Evolutionary conservation across 1,139 yeast genomes (phyloP).

Genomic region (Yamadazyma jaroonii): DNA sequence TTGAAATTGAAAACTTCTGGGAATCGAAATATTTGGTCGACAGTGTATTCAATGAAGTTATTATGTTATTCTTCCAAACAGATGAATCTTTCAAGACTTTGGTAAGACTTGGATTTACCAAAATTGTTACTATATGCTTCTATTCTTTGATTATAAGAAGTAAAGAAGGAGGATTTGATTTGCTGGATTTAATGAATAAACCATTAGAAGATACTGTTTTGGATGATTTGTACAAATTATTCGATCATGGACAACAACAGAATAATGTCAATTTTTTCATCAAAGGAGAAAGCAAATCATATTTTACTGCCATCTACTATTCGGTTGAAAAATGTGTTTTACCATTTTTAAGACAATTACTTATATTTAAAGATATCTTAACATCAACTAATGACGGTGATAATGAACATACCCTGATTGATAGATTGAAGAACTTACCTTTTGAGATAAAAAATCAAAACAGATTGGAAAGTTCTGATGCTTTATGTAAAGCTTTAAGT

Average conservation of each 20-base stretch:
- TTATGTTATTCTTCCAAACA: slow-evolving; percentile 42
- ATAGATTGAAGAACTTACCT: slow-evolving; percentile 18
- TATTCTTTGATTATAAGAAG: slow-evolving; percentile 18
- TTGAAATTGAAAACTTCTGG: slow-evolving; percentile 26
- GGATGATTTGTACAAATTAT: slow-evolving; percentile 4
- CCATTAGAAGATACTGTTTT: slow-evolving; percentile 7
- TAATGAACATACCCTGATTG: slow-evolving; percentile 19
- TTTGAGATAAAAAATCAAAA: slow-evolving; percentile 17
- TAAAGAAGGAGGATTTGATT: slow-evolving; percentile 1
- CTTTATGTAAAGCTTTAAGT: slow-evolving; percentile 10
- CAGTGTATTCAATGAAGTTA: slow-evolving; percentile 37
- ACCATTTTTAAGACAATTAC: slow-evolving; percentile 36
- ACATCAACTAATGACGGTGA: slow-evolving; percentile 27
- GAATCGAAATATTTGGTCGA: slow-evolving; percentile 21
- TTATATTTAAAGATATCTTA: slow-evolving; percentile 33
- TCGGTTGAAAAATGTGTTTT: slow-evolving; percentile 29
- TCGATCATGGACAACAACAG: slow-evolving; percentile 8
- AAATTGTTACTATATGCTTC: slow-evolving; percentile 22
- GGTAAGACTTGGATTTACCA: slow-evolving; percentile 28
- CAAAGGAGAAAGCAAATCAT: slow-evolving; percentile 9
- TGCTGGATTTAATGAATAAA: neutral
- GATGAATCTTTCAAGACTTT: slow-evolving; percentile 40
- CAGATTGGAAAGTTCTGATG: slow-evolving; percentile 18
- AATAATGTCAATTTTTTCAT: slow-evolving; percentile 4
- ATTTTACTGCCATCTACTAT: slow-evolving; percentile 18